Conservation (phyloP, 345 rosid genomes). For the Gossypium raimondii region DNA sequence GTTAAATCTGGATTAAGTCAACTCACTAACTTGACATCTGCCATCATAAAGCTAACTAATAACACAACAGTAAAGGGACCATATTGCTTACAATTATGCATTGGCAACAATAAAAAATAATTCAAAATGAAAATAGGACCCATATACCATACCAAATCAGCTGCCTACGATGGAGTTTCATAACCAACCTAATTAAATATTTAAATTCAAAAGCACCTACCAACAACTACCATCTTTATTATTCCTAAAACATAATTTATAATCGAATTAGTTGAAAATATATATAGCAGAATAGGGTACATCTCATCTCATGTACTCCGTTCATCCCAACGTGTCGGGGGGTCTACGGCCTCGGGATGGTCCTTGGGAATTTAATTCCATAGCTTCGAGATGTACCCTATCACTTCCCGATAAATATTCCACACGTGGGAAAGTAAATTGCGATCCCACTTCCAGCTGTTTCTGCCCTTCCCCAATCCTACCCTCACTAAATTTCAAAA, state of each 20-base stretch:
- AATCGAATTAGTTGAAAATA: background rate
- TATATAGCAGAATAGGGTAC: conserved; percentile 2
- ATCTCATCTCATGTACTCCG: background rate
- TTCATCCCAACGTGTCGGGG: conserved; percentile 9
- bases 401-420: conserved; percentile 26
- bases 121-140: too few relatives aligned
- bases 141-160: background rate
- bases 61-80: background rate
- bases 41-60: background rate
- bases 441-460: background rate
- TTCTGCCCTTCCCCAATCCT: background rate
- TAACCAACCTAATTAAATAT: background rate
- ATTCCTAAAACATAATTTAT: background rate
- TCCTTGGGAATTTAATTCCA: conserved; percentile 13
- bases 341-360: conserved; percentile 34
- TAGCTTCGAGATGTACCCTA: conserved; percentile 19
- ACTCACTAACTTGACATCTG: background rate
- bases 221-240: background rate
- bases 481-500: background rate
- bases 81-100: too few relatives aligned
- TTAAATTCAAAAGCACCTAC: background rate
- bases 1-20: background rate
- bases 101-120: too few relatives aligned
- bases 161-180: background rate
- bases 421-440: background rate